phyloP scores from a whole-genome alignment of 805 yeast species.

The Kodamaea laetipori region DNA sequence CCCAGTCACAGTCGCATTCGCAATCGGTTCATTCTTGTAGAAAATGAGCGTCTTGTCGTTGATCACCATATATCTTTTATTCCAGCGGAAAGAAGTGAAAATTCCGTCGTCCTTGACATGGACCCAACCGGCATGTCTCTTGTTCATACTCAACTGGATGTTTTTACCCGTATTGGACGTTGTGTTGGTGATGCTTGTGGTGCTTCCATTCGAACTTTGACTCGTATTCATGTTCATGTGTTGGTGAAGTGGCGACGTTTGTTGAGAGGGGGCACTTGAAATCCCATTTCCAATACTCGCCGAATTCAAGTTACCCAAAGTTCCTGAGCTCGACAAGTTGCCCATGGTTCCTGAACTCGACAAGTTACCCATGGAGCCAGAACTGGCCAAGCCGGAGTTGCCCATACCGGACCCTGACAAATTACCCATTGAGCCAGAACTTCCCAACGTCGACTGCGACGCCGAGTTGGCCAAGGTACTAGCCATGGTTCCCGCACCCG shows the following conservation, averaged over 20 bases:
- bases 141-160: conserved; percentile 19
- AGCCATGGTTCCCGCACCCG: conserved; percentile 7
- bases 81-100: conserved; percentile 86
- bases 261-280: too few species aligned
- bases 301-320: too few species aligned
- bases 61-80: conserved; percentile 78
- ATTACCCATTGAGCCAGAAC: conserved; percentile 11
- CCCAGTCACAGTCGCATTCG: conserved; percentile 51
- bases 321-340: background rate
- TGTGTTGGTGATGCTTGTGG: background rate
- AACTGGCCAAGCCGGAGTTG: background rate
- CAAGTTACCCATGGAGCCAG: conserved; percentile 12
- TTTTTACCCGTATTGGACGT: background rate
- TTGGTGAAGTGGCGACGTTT: conserved; percentile 4
- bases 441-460: background rate
- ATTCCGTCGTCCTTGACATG: conserved; percentile 88
- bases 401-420: too few species aligned
- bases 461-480: conserved; percentile 8
- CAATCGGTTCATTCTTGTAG: conserved; percentile 62
- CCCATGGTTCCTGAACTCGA: too few species aligned
- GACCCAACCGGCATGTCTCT: conserved; percentile 75
- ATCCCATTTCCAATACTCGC: too few species aligned
- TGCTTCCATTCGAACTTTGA: conserved; percentile 1
- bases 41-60: conserved; percentile 74
- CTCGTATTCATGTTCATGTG: background rate